These are phyloP conservation scores for Alternaria sp. DNA, from an alignment of 2,329 filamentous ascomycete genomes.

Conservation along the genomic window DNA sequence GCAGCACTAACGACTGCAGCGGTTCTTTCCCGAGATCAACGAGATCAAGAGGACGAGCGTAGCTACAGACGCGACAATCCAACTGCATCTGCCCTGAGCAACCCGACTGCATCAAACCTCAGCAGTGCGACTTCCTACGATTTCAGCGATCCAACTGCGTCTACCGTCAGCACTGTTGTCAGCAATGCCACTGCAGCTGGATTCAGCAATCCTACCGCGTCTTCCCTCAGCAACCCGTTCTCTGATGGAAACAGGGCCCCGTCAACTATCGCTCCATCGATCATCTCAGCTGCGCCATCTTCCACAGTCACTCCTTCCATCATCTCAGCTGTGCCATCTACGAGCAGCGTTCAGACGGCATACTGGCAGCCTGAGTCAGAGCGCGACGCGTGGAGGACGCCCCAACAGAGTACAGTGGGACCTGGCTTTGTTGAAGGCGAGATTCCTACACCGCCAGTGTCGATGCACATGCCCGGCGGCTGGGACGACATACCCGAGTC, in stretches of 20 bases:
- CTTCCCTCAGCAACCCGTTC: conserved; percentile 35
- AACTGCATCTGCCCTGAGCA: conserved; percentile 18
- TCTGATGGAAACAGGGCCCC: conserved; percentile 33
- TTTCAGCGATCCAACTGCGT: background rate
- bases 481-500: conserved; percentile 56
- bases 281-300: conserved; percentile 28
- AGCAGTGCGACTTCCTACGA: background rate
- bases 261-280: conserved; percentile 27
- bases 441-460: conserved; percentile 62
- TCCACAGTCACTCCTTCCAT: conserved; percentile 14
- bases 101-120: conserved; percentile 16
- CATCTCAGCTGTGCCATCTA: conserved; percentile 23
- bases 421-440: conserved; percentile 47
- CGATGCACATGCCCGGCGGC: conserved; percentile 66
- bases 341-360: conserved; percentile 37
- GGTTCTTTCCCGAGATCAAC: conserved; percentile 26
- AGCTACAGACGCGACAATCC: background rate
- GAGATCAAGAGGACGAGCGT: conserved; percentile 19
- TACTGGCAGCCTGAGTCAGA: conserved; percentile 54
- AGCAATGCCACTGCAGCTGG: background rate
- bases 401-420: conserved; percentile 24
- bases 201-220: background rate
- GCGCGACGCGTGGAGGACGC: conserved; percentile 35
- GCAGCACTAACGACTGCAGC: conserved; percentile 29
- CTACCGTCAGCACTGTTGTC: background rate